phyloP scores from a whole-genome alignment of 176 grass and related monocot genomes.

The Secale cereale region DNA sequence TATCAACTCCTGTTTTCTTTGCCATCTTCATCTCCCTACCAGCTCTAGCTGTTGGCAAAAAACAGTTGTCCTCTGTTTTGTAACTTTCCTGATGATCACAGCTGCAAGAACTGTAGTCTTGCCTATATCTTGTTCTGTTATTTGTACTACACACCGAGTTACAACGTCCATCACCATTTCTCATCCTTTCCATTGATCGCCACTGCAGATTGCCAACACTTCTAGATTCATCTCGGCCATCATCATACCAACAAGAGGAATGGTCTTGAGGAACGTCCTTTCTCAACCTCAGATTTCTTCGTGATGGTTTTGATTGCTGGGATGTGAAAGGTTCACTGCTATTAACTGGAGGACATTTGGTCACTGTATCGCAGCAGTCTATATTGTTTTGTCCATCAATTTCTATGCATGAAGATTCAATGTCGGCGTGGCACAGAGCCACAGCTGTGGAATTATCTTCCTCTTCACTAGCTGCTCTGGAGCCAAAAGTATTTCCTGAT shows the following conservation, averaged over 20 bases:
- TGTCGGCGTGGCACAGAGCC: slow-evolving; percentile 24
- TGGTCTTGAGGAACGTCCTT: slow-evolving; percentile 48
- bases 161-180: slow-evolving; percentile 44
- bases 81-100: slow-evolving; percentile 44
- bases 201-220: slow-evolving; percentile 41
- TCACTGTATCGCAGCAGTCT: slow-evolving; percentile 22
- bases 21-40: slow-evolving; percentile 56
- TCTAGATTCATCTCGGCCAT: slow-evolving; percentile 31
- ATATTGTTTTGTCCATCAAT: slow-evolving; percentile 17
- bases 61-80: slow-evolving; percentile 28
- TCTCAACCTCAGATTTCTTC: slow-evolving; percentile 52
- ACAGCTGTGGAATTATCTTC: slow-evolving; percentile 30
- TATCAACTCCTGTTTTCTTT: slow-evolving; percentile 45
- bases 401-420: slow-evolving; percentile 20
- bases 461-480: slow-evolving; percentile 43
- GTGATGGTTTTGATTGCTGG: slow-evolving; percentile 60
- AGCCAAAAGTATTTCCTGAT: slow-evolving; percentile 33
- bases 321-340: slow-evolving; percentile 41
- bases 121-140: slow-evolving; percentile 57
- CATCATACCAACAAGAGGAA: slow-evolving; percentile 44
- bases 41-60: slow-evolving; percentile 26
- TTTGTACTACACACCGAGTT: slow-evolving; percentile 36
- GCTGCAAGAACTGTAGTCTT: slow-evolving; percentile 57
- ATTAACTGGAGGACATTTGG: slow-evolving; percentile 33
- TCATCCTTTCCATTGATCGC: slow-evolving; percentile 51